Evolutionary conservation across 1,139 yeast genomes (phyloP).

Genomic region (Pichia sp.): DNA sequence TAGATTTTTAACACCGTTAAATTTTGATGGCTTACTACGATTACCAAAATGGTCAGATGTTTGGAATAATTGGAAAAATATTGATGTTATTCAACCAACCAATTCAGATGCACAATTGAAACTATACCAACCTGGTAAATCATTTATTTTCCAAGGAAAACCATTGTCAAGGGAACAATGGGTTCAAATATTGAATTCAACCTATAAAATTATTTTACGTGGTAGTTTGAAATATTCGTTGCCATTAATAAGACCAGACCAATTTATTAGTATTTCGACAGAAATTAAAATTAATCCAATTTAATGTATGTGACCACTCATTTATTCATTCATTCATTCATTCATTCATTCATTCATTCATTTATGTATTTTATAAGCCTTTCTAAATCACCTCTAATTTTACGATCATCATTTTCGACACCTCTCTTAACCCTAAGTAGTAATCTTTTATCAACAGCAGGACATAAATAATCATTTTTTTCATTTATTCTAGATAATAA

Average conservation of each 20-base stretch:
- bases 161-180: conserved; percentile 43
- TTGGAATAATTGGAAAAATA: conserved; percentile 39
- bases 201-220: conserved; percentile 74
- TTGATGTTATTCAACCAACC: conserved; percentile 35
- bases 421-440: conserved; percentile 30
- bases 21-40: conserved; percentile 49
- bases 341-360: background rate
- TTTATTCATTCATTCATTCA: background rate
- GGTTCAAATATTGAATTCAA: conserved; percentile 67
- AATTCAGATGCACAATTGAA: conserved; percentile 63
- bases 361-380: conserved; percentile 18
- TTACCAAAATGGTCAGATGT: conserved; percentile 22
- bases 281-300: conserved; percentile 20
- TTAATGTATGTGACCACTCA: background rate
- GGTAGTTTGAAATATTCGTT: conserved; percentile 74
- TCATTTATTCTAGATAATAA: conserved; percentile 35
- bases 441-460: conserved; percentile 42
- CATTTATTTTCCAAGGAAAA: conserved; percentile 40
- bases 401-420: conserved; percentile 14
- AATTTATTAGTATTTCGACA: conserved; percentile 26
- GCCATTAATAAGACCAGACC: conserved; percentile 40
- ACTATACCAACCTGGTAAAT: conserved; percentile 62
- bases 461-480: conserved; percentile 36
- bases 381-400: conserved; percentile 25
- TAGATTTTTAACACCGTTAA: conserved; percentile 62